Evolutionary conservation across 2,329 filamentous ascomycete genomes (phyloP).

Genomic region (Aspergillus carbonarius): DNA sequence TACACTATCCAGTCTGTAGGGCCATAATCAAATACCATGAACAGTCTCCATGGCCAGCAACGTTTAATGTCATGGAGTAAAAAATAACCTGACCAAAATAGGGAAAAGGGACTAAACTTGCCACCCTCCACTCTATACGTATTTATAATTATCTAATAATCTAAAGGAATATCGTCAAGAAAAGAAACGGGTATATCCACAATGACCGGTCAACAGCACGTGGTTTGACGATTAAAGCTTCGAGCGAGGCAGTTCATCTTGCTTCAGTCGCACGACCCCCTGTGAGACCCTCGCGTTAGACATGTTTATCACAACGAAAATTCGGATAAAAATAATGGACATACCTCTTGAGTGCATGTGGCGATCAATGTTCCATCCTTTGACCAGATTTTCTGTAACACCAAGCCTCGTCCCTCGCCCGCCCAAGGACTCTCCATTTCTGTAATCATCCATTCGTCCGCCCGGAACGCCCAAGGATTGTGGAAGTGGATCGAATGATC

Average conservation of each 20-base stretch:
- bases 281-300: constrained; percentile 22
- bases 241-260: constrained; percentile 36
- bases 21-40: no score
- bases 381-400: constrained; percentile 51
- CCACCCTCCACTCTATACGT: neutral
- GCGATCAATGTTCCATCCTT: constrained; percentile 50
- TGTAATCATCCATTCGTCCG: constrained; percentile 53
- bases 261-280: constrained; percentile 49
- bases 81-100: no score
- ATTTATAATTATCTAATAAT: neutral
- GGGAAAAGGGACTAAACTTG: neutral
- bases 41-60: no score
- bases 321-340: constrained; percentile 15
- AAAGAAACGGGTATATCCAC: constrained; percentile 3
- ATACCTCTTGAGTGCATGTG: constrained; percentile 52
- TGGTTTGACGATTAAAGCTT: constrained; percentile 27
- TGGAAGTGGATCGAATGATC: constrained; percentile 56
- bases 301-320: neutral
- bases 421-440: constrained; percentile 54
- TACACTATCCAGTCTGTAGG: no score
- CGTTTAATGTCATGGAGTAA: no score
- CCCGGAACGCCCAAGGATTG: constrained; percentile 47
- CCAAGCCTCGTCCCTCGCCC: constrained; percentile 50
- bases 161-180: neutral
- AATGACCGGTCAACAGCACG: constrained; percentile 7